Evolutionary conservation across 202 grass and related monocot genomes (phyloP).

Genomic region (Eragrostis tef): DNA sequence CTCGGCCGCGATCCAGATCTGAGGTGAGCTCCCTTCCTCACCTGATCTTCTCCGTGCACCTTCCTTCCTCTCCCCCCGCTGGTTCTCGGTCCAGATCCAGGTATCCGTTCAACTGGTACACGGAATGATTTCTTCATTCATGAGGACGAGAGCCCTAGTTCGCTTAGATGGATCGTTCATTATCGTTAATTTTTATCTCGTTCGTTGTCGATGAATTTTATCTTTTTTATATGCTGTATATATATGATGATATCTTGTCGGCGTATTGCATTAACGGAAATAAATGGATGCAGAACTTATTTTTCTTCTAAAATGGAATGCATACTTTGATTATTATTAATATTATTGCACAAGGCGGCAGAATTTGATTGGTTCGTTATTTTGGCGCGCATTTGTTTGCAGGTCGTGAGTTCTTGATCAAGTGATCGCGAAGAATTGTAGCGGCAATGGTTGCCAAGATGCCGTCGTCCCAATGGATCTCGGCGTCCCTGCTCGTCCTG

Average conservation of each 20-base stretch:
- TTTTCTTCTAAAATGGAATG: too few relatives aligned
- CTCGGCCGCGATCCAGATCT: slow-evolving; percentile 47
- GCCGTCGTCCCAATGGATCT: slow-evolving; percentile 44
- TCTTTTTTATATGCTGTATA: neutral
- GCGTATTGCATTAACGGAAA: neutral
- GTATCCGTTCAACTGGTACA: too few relatives aligned
- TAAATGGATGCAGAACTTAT: neutral
- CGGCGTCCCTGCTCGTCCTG: slow-evolving; percentile 48
- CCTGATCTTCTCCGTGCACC: neutral
- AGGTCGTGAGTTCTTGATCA: slow-evolving; percentile 34
- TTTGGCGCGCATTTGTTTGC: slow-evolving; percentile 26
- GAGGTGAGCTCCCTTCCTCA: slow-evolving; percentile 42
- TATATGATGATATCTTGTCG: neutral
- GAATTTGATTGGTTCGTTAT: slow-evolving; percentile 1
- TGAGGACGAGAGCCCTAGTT: neutral
- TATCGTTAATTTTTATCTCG: neutral
- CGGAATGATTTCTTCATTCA: neutral
- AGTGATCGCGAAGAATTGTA: too few relatives aligned
- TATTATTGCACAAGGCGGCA: too few relatives aligned
- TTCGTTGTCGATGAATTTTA: neutral
- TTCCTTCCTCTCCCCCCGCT: neutral
- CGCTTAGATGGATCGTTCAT: neutral
- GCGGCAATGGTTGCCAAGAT: slow-evolving; percentile 45
- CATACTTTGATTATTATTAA: too few relatives aligned
- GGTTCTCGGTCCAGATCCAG: slow-evolving; percentile 19